Evolutionary conservation across 768 basidiomycete genomes (phyloP).

Genomic region (Boletus patriciae): DNA sequence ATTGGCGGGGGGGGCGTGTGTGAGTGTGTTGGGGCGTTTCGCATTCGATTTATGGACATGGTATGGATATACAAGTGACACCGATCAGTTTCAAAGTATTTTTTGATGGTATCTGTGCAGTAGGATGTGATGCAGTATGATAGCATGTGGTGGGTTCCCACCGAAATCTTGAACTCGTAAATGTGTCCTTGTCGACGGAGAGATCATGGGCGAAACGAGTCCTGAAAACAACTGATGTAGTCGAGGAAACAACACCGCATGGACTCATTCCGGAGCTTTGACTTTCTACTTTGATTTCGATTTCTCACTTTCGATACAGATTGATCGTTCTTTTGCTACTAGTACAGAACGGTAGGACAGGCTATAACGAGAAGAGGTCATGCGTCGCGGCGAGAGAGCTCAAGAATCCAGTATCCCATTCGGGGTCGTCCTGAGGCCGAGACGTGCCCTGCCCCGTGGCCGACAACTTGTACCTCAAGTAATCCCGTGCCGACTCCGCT

Average conservation of each 20-base stretch:
- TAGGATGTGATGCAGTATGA: slow-evolving; percentile 13
- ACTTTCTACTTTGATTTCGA: not conserved
- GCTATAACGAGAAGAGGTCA: slow-evolving; percentile 16
- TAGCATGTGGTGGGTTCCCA: not conserved
- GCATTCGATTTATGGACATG: slow-evolving; percentile 17
- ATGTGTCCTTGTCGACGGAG: not conserved
- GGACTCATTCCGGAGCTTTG: not conserved
- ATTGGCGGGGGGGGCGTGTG: not conserved
- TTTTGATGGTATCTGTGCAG: slow-evolving; percentile 15
- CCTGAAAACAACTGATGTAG: not conserved
- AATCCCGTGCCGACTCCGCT: slow-evolving; percentile 23
- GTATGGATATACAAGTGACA: slow-evolving; percentile 7
- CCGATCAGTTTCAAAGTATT: slow-evolving; percentile 5
- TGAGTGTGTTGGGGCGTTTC: not conserved
- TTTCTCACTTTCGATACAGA: not conserved
- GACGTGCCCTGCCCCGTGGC: not conserved
- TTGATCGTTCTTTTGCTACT: not conserved
- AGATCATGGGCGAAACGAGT: not conserved
- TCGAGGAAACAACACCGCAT: too few species aligned
- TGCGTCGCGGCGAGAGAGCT: slow-evolving; percentile 4
- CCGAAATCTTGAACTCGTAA: not conserved
- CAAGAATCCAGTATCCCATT: slow-evolving; percentile 29
- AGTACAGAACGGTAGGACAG: not conserved
- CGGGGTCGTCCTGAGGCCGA: slow-evolving; percentile 15
- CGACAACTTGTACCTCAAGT: slow-evolving; percentile 20